Evolutionary conservation across 2,329 filamentous ascomycete genomes (phyloP).

Genomic region (Trichoderma sp.): DNA sequence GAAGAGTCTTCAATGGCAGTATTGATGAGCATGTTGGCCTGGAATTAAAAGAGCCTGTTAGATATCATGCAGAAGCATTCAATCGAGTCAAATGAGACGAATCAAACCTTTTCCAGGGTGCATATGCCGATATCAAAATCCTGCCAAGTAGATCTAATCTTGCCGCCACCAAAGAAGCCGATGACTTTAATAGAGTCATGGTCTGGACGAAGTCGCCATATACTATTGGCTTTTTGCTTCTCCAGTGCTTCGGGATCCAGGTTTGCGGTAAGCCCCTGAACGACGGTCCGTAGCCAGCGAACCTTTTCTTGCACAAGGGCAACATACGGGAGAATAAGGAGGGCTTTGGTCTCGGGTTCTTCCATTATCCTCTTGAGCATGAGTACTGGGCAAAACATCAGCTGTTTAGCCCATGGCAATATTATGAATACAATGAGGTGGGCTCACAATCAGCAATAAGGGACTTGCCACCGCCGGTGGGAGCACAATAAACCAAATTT

Average conservation of each 20-base stretch:
- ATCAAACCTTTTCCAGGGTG: conserved; percentile 67
- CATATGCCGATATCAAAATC: conserved; percentile 78
- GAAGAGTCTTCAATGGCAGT: conserved; percentile 68
- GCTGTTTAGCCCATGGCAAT: not conserved
- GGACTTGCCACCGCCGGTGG: conserved; percentile 76
- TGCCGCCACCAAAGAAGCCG: conserved; percentile 74
- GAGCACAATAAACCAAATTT: conserved; percentile 77
- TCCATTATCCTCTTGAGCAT: conserved; percentile 71
- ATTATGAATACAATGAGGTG: not conserved
- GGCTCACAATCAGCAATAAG: conserved; percentile 61
- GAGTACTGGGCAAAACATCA: conserved; percentile 48
- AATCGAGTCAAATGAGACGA: not conserved
- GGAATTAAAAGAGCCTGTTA: not conserved
- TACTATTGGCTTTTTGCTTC: conserved; percentile 35
- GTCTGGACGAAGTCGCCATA: conserved; percentile 55
- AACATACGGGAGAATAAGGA: conserved; percentile 74
- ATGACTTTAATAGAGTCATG: conserved; percentile 63
- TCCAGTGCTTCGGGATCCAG: conserved; percentile 31
- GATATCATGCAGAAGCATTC: not conserved
- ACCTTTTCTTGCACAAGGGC: conserved; percentile 79
- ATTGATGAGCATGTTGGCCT: conserved; percentile 75
- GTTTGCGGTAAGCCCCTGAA: conserved; percentile 54
- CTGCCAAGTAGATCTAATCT: conserved; percentile 63
- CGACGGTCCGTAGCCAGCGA: conserved; percentile 67
- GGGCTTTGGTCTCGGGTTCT: conserved; percentile 62